These are phyloP conservation scores for Barbarea vulgaris DNA, from an alignment of 345 rosid genomes.

Conservation along the genomic window DNA sequence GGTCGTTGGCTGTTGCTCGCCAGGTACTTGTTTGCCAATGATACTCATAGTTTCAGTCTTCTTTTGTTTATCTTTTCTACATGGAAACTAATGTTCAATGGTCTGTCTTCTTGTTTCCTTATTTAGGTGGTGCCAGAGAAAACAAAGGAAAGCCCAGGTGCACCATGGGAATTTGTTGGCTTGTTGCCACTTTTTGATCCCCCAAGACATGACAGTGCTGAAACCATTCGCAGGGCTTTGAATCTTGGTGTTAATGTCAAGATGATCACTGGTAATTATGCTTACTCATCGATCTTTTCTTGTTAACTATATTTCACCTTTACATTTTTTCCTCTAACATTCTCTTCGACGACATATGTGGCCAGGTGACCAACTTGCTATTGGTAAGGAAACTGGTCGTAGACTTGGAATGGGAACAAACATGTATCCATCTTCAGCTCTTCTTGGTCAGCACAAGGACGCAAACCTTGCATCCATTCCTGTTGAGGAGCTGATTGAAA, in stretches of 20 bases:
- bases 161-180: constrained; percentile 91
- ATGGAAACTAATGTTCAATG: neutral
- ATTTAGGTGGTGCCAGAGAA: constrained; percentile 84
- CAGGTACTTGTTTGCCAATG: constrained; percentile 52
- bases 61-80: neutral
- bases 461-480: constrained; percentile 78
- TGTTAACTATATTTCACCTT: neutral
- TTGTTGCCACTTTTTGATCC: constrained; percentile 96
- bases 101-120: neutral
- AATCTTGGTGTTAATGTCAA: constrained; percentile 95
- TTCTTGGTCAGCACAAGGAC: constrained; percentile 86
- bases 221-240: constrained; percentile 92
- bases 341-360: constrained; percentile 11
- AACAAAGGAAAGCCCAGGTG: constrained; percentile 76
- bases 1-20: constrained; percentile 91
- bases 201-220: constrained; percentile 99
- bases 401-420: constrained; percentile 99
- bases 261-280: constrained; percentile 84
- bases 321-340: neutral
- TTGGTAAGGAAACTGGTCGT: constrained; percentile 94
- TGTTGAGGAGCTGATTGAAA: constrained; percentile 90
- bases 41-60: constrained; percentile 14
- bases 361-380: constrained; percentile 96
- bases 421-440: constrained; percentile 95
- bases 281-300: neutral